Evolutionary conservation across 2,329 filamentous ascomycete species (phyloP).

Genomic region (Trichoderma sp.): DNA sequence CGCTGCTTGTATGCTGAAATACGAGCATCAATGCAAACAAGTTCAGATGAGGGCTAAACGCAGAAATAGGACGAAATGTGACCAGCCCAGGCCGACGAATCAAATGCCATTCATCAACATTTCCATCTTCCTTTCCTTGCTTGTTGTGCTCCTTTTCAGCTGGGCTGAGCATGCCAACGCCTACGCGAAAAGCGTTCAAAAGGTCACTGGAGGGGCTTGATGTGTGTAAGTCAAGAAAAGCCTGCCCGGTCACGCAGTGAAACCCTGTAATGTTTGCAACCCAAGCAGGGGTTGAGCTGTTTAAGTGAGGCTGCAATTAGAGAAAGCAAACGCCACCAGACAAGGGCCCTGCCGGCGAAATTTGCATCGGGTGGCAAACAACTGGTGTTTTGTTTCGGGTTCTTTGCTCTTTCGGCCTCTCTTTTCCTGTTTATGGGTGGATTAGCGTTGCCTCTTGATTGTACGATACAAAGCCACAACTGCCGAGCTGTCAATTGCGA

Average conservation of each 20-base stretch:
- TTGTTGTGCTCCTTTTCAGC: background rate
- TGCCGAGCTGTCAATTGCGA: background rate
- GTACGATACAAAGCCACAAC: background rate
- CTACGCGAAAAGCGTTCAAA: background rate
- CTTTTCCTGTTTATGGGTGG: background rate
- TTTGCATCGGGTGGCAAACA: background rate
- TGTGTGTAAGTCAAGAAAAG: background rate
- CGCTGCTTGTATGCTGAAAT: background rate
- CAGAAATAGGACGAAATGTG: background rate
- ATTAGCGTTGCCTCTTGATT: background rate
- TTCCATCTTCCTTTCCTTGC: background rate
- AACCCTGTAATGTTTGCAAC: background rate
- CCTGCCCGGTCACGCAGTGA: background rate
- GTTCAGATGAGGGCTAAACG: background rate
- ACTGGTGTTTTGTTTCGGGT: background rate
- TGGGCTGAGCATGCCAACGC: background rate
- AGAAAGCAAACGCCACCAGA: background rate
- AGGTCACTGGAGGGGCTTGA: background rate
- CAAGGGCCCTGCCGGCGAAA: background rate
- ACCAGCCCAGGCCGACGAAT: background rate
- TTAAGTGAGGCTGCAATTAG: constrained; percentile 2
- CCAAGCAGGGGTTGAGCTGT: background rate
- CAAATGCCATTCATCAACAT: background rate
- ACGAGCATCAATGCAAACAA: background rate
- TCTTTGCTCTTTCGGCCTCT: background rate